These are phyloP conservation scores for Termitomyces sp. DNA, from an alignment of 768 basidiomycete genomes.

Conservation along the genomic window DNA sequence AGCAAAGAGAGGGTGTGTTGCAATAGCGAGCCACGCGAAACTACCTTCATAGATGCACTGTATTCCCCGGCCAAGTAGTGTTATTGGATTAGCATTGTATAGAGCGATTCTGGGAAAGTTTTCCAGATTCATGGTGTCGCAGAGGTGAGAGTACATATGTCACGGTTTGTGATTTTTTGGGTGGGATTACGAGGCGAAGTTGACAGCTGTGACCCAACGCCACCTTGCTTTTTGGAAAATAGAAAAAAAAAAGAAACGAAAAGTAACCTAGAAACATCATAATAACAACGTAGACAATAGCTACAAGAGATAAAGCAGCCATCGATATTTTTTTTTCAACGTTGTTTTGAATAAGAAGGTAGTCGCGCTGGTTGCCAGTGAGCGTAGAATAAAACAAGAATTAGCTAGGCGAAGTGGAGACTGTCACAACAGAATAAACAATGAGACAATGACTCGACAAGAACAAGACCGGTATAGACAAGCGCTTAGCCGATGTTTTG, in stretches of 20 bases:
- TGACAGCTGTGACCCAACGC: not conserved
- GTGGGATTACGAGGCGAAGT: not conserved
- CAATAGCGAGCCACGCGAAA: not conserved
- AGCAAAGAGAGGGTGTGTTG: not conserved
- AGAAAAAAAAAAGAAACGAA: not conserved
- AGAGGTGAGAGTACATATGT: not conserved
- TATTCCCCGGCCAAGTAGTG: not conserved
- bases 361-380: not conserved
- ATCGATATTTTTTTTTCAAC: not conserved
- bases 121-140: not conserved
- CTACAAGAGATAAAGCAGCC: not conserved
- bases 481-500: not conserved
- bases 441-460: not conserved
- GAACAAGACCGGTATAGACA: not conserved
- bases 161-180: not conserved
- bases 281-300: not conserved
- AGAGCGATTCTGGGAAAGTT: not conserved
- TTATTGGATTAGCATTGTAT: not conserved
- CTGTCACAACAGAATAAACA: not conserved
- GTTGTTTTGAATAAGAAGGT: not conserved
- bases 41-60: conserved; percentile 1
- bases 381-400: not conserved
- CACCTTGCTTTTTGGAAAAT: not conserved
- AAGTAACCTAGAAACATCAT: not conserved
- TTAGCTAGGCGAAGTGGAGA: not conserved